These are phyloP conservation scores for Pythium pyrilobum DNA, from an alignment of 352 stramenopile species.

Conservation along the genomic window DNA sequence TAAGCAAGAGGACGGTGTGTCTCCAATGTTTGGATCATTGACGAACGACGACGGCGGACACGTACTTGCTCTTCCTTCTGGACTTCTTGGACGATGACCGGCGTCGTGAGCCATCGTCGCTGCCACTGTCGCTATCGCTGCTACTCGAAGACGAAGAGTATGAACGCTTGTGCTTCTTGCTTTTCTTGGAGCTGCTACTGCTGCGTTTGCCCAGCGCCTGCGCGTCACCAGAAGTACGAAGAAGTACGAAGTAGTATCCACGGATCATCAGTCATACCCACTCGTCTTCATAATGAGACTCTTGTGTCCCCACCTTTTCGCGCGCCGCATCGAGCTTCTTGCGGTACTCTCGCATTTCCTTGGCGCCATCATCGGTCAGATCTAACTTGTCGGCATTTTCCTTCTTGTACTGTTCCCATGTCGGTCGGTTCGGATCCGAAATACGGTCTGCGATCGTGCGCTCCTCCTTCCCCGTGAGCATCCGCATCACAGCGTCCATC, in stretches of 20 bases:
- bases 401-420: slow-evolving; percentile 96
- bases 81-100: slow-evolving; percentile 47
- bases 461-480: slow-evolving; percentile 91
- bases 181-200: slow-evolving; percentile 55
- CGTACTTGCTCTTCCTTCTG: slow-evolving; percentile 74
- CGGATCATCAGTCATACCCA: background rate
- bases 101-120: slow-evolving; percentile 35
- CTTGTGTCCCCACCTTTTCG: slow-evolving; percentile 80
- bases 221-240: background rate
- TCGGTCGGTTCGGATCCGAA: slow-evolving; percentile 90
- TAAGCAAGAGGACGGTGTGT: too few relatives aligned
- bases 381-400: slow-evolving; percentile 94
- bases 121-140: slow-evolving; percentile 42
- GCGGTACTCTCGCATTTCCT: slow-evolving; percentile 93
- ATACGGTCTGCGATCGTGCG: slow-evolving; percentile 93
- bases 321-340: slow-evolving; percentile 89
- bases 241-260: too few relatives aligned
- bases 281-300: too few relatives aligned
- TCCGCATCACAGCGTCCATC: slow-evolving; percentile 93
- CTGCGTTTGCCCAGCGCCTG: slow-evolving; percentile 60
- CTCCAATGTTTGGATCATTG: too few relatives aligned
- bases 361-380: slow-evolving; percentile 78
- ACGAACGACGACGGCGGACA: too few relatives aligned
- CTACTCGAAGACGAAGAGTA: slow-evolving; percentile 36
- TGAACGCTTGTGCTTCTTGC: slow-evolving; percentile 75